Evolutionary conservation across 768 basidiomycete species (phyloP).

Genomic region (Lyophyllum atratum): DNA sequence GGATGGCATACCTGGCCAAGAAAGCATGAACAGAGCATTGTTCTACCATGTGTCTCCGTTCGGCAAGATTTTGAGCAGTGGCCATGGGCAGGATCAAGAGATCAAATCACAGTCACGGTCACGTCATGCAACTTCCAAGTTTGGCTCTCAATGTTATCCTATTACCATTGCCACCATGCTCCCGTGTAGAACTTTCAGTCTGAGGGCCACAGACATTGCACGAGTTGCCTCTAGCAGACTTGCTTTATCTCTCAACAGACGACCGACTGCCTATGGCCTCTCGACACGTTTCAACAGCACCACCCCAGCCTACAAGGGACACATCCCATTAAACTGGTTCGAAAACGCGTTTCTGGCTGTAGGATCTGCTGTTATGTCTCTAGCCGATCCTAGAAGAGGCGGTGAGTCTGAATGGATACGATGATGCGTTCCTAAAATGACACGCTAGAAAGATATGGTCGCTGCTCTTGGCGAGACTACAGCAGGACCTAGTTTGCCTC

Average conservation of each 20-base stretch:
- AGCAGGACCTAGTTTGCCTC: constrained; percentile 74
- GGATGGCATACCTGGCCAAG: constrained; percentile 5
- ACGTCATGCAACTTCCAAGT: background rate
- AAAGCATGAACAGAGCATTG: constrained; percentile 7
- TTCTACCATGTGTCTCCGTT: constrained; percentile 1
- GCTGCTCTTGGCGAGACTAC: constrained; percentile 94
- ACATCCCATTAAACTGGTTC: constrained; percentile 79
- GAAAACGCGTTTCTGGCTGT: constrained; percentile 85
- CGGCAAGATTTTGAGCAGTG: background rate
- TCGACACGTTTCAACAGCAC: constrained; percentile 24
- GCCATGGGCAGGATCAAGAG: background rate
- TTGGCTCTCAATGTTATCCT: background rate
- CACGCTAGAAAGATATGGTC: constrained; percentile 74
- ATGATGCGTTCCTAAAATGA: background rate
- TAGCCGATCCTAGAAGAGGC: constrained; percentile 79
- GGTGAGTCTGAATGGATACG: constrained; percentile 52
- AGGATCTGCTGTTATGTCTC: constrained; percentile 82
- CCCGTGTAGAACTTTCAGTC: background rate
- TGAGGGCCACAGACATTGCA: background rate
- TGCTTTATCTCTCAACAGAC: background rate
- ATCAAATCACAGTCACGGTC: background rate
- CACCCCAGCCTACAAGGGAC: constrained; percentile 68
- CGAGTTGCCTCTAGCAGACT: background rate
- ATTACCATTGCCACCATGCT: constrained; percentile 7
- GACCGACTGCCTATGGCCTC: background rate